Conservation (phyloP, 139 green algal genomes). For the Zygnema cylindricum region DNA sequence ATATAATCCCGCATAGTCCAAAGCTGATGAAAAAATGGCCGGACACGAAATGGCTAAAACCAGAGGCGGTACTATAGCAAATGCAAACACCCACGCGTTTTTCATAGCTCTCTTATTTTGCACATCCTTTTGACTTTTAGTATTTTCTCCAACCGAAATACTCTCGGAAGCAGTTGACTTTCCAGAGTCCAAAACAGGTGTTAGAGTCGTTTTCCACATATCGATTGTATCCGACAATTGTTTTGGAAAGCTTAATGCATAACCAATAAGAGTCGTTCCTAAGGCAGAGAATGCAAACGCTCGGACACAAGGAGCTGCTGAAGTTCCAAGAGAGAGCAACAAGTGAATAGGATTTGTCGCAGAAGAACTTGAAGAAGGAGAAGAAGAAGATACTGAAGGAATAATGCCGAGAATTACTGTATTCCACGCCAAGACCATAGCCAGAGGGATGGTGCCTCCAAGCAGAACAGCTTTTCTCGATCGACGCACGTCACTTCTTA, state of each 20-base stretch:
- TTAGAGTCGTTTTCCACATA: too few species aligned
- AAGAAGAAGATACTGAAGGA: too few species aligned
- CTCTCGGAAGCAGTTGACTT: background rate
- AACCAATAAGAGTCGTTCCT: slow-evolving; percentile 20
- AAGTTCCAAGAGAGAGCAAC: slow-evolving; percentile 6
- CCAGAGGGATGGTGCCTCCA: slow-evolving; percentile 5
- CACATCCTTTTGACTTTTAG: background rate
- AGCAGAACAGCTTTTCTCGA: background rate
- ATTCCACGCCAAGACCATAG: slow-evolving; percentile 30
- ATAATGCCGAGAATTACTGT: background rate
- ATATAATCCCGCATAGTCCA: slow-evolving; percentile 9
- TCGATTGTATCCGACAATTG: background rate
- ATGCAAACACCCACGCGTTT: too few species aligned
- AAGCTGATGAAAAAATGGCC: background rate
- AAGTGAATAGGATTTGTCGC: background rate
- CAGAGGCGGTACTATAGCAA: slow-evolving; percentile 3
- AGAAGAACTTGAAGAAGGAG: background rate
- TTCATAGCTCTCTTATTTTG: too few species aligned
- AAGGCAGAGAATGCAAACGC: slow-evolving; percentile 1
- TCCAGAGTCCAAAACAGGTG: background rate
- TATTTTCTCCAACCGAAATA: background rate
- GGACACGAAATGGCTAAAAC: background rate
- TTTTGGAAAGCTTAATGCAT: slow-evolving; percentile 11
- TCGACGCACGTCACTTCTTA: background rate
- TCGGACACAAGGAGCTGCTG: background rate